These are phyloP conservation scores for Pythium volutum DNA, from an alignment of 352 stramenopile species.

Conservation along the genomic window DNA sequence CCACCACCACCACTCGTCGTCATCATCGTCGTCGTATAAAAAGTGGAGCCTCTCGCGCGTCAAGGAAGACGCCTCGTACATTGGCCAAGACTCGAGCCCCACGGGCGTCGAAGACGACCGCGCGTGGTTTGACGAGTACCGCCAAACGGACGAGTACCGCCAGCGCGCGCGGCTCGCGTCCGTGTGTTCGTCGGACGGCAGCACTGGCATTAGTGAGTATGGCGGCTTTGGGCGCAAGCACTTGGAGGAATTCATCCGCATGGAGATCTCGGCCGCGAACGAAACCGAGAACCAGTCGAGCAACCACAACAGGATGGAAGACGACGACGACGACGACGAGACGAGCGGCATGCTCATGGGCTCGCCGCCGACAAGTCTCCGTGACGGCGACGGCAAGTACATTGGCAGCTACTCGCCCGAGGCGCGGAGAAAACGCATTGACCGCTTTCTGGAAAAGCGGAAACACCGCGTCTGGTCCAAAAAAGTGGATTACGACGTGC, in stretches of 20 bases:
- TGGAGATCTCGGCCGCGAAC: slow-evolving; percentile 73
- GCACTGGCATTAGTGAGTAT: slow-evolving; percentile 47
- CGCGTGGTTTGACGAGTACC: slow-evolving; percentile 56
- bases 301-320: slow-evolving; percentile 21
- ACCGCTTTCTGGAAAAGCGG: slow-evolving; percentile 91
- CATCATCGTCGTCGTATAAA: no score
- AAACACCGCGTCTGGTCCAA: slow-evolving; percentile 94
- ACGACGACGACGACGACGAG: not conserved
- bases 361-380: not conserved
- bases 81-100: slow-evolving; percentile 59
- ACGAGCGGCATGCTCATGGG: not conserved
- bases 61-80: slow-evolving; percentile 55
- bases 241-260: slow-evolving; percentile 76
- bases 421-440: slow-evolving; percentile 79
- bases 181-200: slow-evolving; percentile 70
- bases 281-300: slow-evolving; percentile 38
- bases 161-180: slow-evolving; percentile 66
- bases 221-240: slow-evolving; percentile 66
- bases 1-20: slow-evolving; percentile 27
- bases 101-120: slow-evolving; percentile 68
- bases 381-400: slow-evolving; percentile 46
- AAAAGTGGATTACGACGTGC: slow-evolving; percentile 98
- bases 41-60: slow-evolving; percentile 64
- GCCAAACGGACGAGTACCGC: slow-evolving; percentile 60
- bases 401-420: slow-evolving; percentile 90